Conservation (phyloP, 2,329 filamentous ascomycete genomes). For the Cytospora mali region DNA sequence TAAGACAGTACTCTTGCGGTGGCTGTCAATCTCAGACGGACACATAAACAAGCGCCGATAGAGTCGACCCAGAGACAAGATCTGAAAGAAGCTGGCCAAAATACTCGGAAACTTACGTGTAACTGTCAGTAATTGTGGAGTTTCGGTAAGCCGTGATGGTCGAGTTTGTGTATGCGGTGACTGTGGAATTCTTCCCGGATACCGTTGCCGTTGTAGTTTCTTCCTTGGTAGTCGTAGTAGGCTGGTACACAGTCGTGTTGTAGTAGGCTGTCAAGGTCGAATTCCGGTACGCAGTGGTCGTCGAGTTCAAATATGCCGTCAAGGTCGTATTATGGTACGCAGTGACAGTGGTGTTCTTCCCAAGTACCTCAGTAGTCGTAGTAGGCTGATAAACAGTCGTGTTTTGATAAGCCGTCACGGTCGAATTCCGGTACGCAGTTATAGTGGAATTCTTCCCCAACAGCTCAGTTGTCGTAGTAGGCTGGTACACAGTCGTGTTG, state of each 20-base stretch:
- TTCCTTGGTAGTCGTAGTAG: not conserved
- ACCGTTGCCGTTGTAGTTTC: not conserved
- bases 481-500: not conserved
- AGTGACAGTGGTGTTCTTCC: not conserved
- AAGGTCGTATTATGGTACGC: too few species aligned
- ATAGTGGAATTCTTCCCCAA: too few species aligned
- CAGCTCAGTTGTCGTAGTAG: too few species aligned
- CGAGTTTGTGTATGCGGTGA: not conserved
- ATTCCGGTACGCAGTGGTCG: not conserved
- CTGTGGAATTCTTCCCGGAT: not conserved
- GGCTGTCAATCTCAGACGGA: not conserved
- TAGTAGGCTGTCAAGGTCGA: slow-evolving; percentile 5
- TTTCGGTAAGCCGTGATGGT: not conserved
- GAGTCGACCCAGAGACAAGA: not conserved
- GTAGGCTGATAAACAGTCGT: not conserved
- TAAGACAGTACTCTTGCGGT: not conserved
- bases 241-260: not conserved
- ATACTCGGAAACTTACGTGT: not conserved
- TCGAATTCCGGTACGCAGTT: slow-evolving; percentile 10
- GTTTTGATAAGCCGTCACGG: slow-evolving; percentile 2
- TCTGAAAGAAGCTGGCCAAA: not conserved
- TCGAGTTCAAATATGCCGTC: slow-evolving; percentile 1
- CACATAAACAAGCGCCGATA: not conserved
- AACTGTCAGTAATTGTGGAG: not conserved
- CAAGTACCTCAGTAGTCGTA: not conserved